Conservation (phyloP, 352 stramenopile species). For the Phytophthora hybrid region DNA sequence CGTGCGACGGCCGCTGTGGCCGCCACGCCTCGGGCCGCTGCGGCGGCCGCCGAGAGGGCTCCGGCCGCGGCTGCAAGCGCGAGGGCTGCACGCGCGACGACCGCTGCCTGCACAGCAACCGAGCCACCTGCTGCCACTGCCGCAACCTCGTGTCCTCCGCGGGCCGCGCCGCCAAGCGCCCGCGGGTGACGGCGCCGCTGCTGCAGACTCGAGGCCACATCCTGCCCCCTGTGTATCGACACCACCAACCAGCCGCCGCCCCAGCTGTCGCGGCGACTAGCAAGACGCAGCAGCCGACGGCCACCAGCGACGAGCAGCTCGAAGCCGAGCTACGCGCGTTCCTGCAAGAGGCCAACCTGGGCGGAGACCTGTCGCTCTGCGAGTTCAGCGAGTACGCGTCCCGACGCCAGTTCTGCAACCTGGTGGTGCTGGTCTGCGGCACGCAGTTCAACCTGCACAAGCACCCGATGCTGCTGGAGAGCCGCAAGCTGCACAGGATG, state of each 20-base stretch:
- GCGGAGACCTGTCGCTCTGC: slow-evolving; percentile 51
- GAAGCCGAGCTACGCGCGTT: slow-evolving; percentile 45
- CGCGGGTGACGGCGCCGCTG: slow-evolving; percentile 23
- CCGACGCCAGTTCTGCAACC: slow-evolving; percentile 57
- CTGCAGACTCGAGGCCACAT: slow-evolving; percentile 17
- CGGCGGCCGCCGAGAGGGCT: slow-evolving; percentile 69
- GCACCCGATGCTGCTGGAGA: slow-evolving; percentile 69
- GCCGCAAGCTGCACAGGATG: slow-evolving; percentile 51
- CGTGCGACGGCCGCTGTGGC: slow-evolving; percentile 79
- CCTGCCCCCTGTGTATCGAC: slow-evolving; percentile 12
- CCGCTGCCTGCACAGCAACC: slow-evolving; percentile 72
- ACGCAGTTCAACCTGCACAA: slow-evolving; percentile 82
- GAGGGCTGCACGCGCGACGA: slow-evolving; percentile 69
- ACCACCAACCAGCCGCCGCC: slow-evolving; percentile 1
- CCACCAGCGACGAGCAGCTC: slow-evolving; percentile 20
- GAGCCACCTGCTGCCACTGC: slow-evolving; percentile 81
- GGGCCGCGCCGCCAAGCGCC: slow-evolving; percentile 49
- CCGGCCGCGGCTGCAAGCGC: slow-evolving; percentile 70
- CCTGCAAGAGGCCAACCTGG: slow-evolving; percentile 40
- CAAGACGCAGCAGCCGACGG: slow-evolving; percentile 15
- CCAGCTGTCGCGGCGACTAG: slow-evolving; percentile 4
- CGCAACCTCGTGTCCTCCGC: slow-evolving; percentile 79
- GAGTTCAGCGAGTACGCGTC: slow-evolving; percentile 64
- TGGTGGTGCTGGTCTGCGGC: slow-evolving; percentile 68
- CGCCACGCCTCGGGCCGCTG: slow-evolving; percentile 62